phyloP scores from a whole-genome alignment of 148 eudicot species.

The Gaultheria prostrata region DNA sequence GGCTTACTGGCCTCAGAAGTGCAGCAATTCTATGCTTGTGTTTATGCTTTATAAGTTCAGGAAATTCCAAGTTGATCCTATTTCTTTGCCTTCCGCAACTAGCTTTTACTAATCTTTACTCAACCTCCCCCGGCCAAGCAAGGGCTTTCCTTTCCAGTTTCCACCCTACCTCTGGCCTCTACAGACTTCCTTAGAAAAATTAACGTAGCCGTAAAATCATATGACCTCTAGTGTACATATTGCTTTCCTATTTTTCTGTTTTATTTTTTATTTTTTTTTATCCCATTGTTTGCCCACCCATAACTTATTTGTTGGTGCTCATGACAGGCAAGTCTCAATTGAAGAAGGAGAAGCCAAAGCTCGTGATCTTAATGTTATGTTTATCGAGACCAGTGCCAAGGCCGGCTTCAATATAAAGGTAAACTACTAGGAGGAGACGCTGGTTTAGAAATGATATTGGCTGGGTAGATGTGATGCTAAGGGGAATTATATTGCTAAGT shows the following conservation, averaged over 20 bases:
- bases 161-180: too few relatives aligned
- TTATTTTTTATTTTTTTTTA: not conserved
- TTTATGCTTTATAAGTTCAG: too few relatives aligned
- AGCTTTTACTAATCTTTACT: too few relatives aligned
- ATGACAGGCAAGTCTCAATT: conserved; percentile 74
- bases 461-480: not conserved
- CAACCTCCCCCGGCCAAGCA: too few relatives aligned
- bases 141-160: too few relatives aligned
- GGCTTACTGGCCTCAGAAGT: too few relatives aligned
- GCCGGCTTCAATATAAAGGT: conserved; percentile 94
- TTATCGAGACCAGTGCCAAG: conserved; percentile 89
- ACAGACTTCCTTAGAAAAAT: too few relatives aligned
- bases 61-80: too few relatives aligned
- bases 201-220: too few relatives aligned
- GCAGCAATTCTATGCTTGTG: too few relatives aligned
- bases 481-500: not conserved
- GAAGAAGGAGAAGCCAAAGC: conserved; percentile 90
- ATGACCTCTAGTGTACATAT: too few relatives aligned
- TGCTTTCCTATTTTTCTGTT: conserved; percentile 31
- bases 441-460: not conserved
- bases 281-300: not conserved
- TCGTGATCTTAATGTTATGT: conserved; percentile 66
- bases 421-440: not conserved
- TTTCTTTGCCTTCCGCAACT: too few relatives aligned
- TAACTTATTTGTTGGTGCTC: not conserved